Evolutionary conservation across 345 rosid genomes (phyloP), one percentile per base, ranked within the genome.

Genomic region (Leavenworthia alabamica): DNA sequence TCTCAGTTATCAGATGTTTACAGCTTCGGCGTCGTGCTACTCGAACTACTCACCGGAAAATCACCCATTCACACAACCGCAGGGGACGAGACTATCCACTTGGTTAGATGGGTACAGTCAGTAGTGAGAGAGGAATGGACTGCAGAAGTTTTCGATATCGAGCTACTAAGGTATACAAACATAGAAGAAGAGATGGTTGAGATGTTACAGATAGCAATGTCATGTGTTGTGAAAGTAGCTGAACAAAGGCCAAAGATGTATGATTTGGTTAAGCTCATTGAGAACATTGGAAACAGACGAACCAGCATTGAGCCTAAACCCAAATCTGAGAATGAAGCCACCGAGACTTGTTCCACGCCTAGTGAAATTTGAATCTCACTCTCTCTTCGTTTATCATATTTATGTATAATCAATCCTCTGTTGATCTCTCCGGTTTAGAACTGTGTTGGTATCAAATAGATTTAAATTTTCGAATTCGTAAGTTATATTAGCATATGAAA

Each of bases 71-170:
- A 94, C 47, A 72, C 95, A 0, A 83, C 90, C 0, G 86, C 82
- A 15, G 87, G 95, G 0, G 96, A 90, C 10, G 99, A 94, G 79
- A 82, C 88, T 7, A 75, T 90, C 42, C 97, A 94, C 71, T 77
- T 94, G 81, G 99, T 88, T 37, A 71, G 95, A 63, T 94, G 99
- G 99, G 99, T 94, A 51, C 96, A 90, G 64, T 94, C 95, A 0
- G 97, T 94, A 4, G 99, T 93, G 50, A 79, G 97, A 22, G 99
- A 93, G 58, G 99, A 93, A 78, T 90, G 97, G 99, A 93, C 96
- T 0, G 97, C 97, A 23, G 97, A 94, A 55, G 99, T 94, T 2
- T 93, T 90, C 6, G 99, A 94, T 11, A 51, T 90, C 0, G 97
- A 90, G 83, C 81, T 94, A 72, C 71, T 88, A 72, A 81, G 88